Conservation (phyloP, 306 rosid genomes). For the Argentina anserina region DNA sequence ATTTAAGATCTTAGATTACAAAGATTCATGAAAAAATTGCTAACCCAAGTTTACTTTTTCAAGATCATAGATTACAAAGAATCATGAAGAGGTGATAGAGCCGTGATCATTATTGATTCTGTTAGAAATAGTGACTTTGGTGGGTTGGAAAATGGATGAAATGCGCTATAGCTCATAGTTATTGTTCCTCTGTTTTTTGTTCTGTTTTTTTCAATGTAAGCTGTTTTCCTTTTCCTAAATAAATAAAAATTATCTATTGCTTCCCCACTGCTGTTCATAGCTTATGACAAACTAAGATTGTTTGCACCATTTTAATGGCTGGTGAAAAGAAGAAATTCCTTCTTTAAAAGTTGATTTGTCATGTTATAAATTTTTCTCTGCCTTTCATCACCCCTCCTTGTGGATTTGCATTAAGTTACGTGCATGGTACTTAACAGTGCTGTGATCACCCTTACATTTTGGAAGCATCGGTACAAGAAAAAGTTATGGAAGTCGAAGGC, state of each 20-base stretch:
- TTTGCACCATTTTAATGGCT: background rate
- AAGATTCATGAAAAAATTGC: background rate
- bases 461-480: conserved; percentile 34
- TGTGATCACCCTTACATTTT: conserved; percentile 78
- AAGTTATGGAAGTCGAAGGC: conserved; percentile 37
- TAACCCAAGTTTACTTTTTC: background rate
- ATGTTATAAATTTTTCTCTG: background rate
- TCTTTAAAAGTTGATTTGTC: background rate
- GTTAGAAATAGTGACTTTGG: background rate
- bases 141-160: background rate
- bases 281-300: background rate
- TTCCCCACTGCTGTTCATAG: background rate
- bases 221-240: too few species aligned
- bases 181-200: background rate
- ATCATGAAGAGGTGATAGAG: background rate
- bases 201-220: background rate
- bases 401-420: conserved; percentile 5
- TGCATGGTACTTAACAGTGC: conserved; percentile 53
- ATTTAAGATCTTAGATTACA: background rate
- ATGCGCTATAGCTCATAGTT: background rate
- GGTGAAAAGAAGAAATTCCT: background rate
- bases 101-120: background rate
- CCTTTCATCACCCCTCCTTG: background rate
- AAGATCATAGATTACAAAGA: background rate
- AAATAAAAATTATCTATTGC: background rate